A percentile compares a stretch with the other conserved stretches of the same genome.
These are phyloP conservation scores for Amoebophrya sp. DNA, from an alignment of 169 alveolate genomes.

Conservation along the genomic window DNA sequence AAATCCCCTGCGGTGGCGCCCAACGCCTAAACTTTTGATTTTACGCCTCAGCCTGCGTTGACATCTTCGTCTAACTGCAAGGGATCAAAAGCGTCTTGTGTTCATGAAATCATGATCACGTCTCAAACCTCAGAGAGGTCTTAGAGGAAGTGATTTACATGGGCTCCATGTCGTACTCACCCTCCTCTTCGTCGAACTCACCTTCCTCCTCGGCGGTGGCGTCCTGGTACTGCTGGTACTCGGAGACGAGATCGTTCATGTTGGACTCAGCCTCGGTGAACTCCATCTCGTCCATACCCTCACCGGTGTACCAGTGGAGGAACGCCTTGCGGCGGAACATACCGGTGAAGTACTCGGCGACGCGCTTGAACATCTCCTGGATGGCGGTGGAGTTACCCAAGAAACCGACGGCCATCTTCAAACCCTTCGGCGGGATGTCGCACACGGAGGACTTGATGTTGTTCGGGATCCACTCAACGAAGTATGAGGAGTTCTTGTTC, in stretches of 20 bases:
- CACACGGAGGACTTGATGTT: slow-evolving; percentile 93
- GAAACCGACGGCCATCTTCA: slow-evolving; percentile 95
- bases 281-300: slow-evolving; percentile 97
- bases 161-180: neutral
- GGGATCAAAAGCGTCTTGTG: too few relatives aligned
- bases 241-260: slow-evolving; percentile 94
- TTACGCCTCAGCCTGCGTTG: too few relatives aligned
- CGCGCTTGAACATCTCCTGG: slow-evolving; percentile 93
- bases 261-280: slow-evolving; percentile 97
- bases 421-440: slow-evolving; percentile 97
- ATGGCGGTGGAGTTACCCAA: slow-evolving; percentile 96
- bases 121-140: too few relatives aligned
- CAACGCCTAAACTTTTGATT: too few relatives aligned
- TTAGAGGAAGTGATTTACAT: too few relatives aligned
- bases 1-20: too few relatives aligned
- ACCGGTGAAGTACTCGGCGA: slow-evolving; percentile 95
- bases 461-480: slow-evolving; percentile 99
- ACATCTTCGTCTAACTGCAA: too few relatives aligned
- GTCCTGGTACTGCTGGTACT: slow-evolving; percentile 96
- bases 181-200: slow-evolving; percentile 52
- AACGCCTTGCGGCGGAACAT: slow-evolving; percentile 97
- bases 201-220: slow-evolving; percentile 61
- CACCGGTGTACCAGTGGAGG: slow-evolving; percentile 86
- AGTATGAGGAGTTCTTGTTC: slow-evolving; percentile 95
- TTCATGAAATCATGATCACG: too few relatives aligned